Evolutionary conservation across 129 eudicot genomes (phyloP).

Genomic region (Lactuca sativa): DNA sequence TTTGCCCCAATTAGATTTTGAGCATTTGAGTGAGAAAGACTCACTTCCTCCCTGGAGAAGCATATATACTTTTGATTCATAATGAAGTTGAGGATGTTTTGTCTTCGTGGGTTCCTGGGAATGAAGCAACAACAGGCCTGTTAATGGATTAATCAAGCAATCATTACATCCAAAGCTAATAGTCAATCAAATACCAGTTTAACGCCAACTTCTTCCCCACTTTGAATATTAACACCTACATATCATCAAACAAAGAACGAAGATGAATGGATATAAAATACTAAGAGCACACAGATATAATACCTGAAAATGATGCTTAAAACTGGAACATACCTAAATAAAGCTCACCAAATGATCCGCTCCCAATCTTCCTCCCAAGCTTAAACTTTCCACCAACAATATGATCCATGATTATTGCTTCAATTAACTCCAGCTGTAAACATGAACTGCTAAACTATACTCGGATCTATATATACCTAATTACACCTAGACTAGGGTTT

Average conservation of each 20-base stretch:
- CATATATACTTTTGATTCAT: conserved; percentile 79
- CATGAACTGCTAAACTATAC: conserved; percentile 22
- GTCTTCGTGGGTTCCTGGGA: conserved; percentile 77
- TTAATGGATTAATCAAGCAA: conserved; percentile 9
- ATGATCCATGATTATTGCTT: conserved; percentile 61
- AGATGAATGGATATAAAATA: background rate
- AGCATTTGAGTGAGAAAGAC: conserved; percentile 25
- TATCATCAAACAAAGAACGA: conserved; percentile 3
- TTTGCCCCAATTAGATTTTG: background rate
- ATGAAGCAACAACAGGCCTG: background rate
- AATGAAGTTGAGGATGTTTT: conserved; percentile 80
- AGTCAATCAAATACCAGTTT: conserved; percentile 66
- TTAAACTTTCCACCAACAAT: conserved; percentile 92
- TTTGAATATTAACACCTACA: conserved; percentile 83
- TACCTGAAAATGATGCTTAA: conserved; percentile 1
- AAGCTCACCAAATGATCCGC: conserved; percentile 98
- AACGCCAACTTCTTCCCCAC: conserved; percentile 93
- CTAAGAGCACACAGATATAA: background rate
- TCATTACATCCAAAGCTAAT: background rate
- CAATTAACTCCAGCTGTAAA: conserved; percentile 19
- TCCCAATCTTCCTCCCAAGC: conserved; percentile 96
- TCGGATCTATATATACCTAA: conserved; percentile 34
- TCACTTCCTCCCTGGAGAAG: conserved; percentile 88
- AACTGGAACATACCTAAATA: conserved; percentile 63
- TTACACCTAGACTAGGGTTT: conserved; percentile 34